Conservation (phyloP, 495 filamentous ascomycete species). For the Parathielavia hyrcaniae region DNA sequence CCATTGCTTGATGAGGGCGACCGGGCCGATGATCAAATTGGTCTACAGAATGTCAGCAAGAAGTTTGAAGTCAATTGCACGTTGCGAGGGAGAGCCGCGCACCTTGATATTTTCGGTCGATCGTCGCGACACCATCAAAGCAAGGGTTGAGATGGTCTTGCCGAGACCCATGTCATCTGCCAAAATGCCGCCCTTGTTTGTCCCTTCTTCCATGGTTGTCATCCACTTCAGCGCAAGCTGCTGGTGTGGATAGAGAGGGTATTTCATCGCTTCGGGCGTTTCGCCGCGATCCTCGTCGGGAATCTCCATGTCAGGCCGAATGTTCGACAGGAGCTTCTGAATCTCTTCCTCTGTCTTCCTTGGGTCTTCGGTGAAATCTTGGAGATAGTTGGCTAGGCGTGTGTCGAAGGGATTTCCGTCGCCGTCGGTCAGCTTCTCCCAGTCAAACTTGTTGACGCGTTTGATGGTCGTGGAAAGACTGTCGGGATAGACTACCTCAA, state of each 20-base stretch:
- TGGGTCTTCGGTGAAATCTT: constrained; percentile 48
- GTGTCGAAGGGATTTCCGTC: constrained; percentile 24
- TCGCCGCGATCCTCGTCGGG: constrained; percentile 58
- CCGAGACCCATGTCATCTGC: constrained; percentile 95
- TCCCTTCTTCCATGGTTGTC: constrained; percentile 69
- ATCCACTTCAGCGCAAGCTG: constrained; percentile 79
- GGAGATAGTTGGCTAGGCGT: constrained; percentile 29
- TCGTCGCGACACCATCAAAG: constrained; percentile 70
- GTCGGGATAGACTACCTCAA: not conserved
- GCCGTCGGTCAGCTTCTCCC: constrained; percentile 23
- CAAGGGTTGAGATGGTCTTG: constrained; percentile 86
- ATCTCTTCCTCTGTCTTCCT: constrained; percentile 59
- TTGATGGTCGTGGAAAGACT: constrained; percentile 23
- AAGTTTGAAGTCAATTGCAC: not conserved
- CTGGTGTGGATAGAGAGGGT: constrained; percentile 72
- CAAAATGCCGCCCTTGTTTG: constrained; percentile 75
- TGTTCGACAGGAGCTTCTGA: constrained; percentile 61
- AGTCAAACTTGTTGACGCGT: constrained; percentile 25
- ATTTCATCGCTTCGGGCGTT: constrained; percentile 68
- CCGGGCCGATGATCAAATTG: constrained; percentile 80
- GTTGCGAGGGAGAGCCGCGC: not conserved
- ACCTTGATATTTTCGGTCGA: constrained; percentile 48
- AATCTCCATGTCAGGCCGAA: constrained; percentile 66
- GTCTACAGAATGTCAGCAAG: constrained; percentile 46
- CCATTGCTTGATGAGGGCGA: constrained; percentile 87